phyloP scores from a whole-genome alignment of 164 flowering plant species.

The Akebia trifoliata region DNA sequence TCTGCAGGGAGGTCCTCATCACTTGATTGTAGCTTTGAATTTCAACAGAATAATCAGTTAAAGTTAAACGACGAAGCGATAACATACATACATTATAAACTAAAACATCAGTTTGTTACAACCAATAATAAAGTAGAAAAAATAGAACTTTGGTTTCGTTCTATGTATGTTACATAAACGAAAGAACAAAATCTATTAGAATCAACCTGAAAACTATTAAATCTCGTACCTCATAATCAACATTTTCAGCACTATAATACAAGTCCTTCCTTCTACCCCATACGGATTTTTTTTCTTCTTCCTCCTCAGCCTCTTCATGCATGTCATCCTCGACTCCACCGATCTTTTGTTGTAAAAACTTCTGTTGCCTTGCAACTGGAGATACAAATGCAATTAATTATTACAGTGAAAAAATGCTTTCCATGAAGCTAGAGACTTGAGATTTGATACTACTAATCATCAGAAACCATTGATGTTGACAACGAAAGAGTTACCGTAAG shows the following conservation, averaged over 20 bases:
- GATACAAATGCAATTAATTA: not conserved
- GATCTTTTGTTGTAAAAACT: conserved; percentile 42
- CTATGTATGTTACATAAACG: no score
- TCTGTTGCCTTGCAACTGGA: conserved; percentile 57
- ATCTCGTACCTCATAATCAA: conserved; percentile 52
- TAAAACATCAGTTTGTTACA: not conserved
- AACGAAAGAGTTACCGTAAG: not conserved
- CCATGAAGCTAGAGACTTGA: no score
- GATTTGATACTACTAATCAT: not conserved
- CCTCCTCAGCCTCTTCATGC: conserved; percentile 53
- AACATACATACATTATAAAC: no score
- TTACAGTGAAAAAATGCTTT: not conserved
- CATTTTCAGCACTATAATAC: conserved; percentile 53
- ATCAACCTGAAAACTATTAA: not conserved
- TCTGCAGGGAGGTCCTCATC: conserved; percentile 61
- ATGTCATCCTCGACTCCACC: conserved; percentile 83
- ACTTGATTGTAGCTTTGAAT: conserved; percentile 49
- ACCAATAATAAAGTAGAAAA: not conserved
- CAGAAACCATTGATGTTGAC: not conserved
- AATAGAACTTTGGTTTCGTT: not conserved
- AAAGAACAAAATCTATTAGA: not conserved
- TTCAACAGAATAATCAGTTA: conserved; percentile 6
- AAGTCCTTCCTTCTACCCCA: conserved; percentile 43
- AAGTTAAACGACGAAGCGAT: no score
- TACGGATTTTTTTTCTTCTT: conserved; percentile 25